phyloP scores from a whole-genome alignment of 2,329 filamentous ascomycete genomes.

The Tolypocladium endophyticum region DNA sequence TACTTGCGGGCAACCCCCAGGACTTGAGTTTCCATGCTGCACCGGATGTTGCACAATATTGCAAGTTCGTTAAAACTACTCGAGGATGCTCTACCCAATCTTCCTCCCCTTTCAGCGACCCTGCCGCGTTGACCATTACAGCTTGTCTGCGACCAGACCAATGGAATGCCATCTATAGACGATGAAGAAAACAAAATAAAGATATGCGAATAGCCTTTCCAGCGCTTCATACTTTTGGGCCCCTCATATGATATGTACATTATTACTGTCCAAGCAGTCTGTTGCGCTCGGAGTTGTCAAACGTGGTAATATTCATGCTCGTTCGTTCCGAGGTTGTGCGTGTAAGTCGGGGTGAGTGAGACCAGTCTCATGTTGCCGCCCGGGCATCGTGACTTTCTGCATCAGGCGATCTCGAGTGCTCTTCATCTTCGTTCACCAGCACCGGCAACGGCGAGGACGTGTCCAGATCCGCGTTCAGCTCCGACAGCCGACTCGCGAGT shows the following conservation, averaged over 20 bases:
- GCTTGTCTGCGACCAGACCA: neutral
- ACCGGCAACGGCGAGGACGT: neutral
- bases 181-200: neutral
- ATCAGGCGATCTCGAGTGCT: neutral
- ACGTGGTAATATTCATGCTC: neutral
- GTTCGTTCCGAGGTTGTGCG: neutral
- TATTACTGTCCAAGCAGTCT: neutral
- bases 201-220: neutral
- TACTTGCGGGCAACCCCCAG: neutral
- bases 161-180: neutral
- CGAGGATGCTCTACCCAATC: too few relatives aligned
- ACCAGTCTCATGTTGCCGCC: neutral
- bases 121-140: neutral
- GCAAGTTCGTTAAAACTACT: too few relatives aligned
- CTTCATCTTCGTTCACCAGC: neutral
- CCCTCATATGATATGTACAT: neutral
- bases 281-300: neutral
- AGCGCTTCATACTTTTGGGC: neutral
- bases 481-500: constrained; percentile 7
- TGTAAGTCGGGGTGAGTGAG: neutral
- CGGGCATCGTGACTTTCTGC: neutral
- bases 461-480: constrained; percentile 4
- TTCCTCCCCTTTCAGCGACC: too few relatives aligned
- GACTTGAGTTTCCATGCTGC: too few relatives aligned
- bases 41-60: too few relatives aligned